Base-by-base conservation (phyloP, 495 filamentous ascomycete species). In the Trichocladium antarcticum region DNA sequence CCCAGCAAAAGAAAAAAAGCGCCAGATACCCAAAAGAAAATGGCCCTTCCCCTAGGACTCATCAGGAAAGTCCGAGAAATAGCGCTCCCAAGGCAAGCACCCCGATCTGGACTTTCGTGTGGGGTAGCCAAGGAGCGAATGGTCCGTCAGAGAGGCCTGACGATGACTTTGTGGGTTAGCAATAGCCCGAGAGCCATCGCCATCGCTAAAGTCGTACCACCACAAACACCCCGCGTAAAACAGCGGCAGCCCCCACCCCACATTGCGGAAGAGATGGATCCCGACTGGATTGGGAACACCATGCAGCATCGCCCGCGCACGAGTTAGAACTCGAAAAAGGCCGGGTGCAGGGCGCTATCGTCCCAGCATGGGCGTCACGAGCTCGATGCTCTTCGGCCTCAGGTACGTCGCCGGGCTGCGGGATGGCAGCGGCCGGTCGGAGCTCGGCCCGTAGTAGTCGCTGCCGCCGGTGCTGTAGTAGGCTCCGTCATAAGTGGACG, bases 361-460 rank as follows among this genome's bases (percentile, higher is more conserved):
- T 21, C 68, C 68, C 45, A 72, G 47, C 62, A 74, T 68, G 28
- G 72, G 72, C 24, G 70, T 74, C 27, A 74, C 68, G 21, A 74
- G 60, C 56, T 74, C 70, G 54, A 74, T 72, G 56, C 68, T 72
- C 59, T 74, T 74, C 3, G 72, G 70, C 34, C 71, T 62, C 44
- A 70, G 71, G 60, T 74, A 70, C 32, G 60, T 56, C 6, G 64
- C 61, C 1, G 72, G 70, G 37, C 62, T 62, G 37, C 71, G 68
- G 14, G 58, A 54, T 0, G 72, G 72, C 17, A 74, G 56, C 8
- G 72, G 72, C 12, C 72, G 65, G 32, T 73, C 70, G 14, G 64
- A 57, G 41, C 60, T 60, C 9, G 54, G 55, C 35, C 66, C 61
- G 14, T 59, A 65, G 47, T 65, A 63, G 39, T 56, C 48, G 39